A percentile compares a stretch with the other conserved stretches of the same genome.
Conservation (phyloP, 108 stramenopile genomes). For the Skeletonema grethae region DNA sequence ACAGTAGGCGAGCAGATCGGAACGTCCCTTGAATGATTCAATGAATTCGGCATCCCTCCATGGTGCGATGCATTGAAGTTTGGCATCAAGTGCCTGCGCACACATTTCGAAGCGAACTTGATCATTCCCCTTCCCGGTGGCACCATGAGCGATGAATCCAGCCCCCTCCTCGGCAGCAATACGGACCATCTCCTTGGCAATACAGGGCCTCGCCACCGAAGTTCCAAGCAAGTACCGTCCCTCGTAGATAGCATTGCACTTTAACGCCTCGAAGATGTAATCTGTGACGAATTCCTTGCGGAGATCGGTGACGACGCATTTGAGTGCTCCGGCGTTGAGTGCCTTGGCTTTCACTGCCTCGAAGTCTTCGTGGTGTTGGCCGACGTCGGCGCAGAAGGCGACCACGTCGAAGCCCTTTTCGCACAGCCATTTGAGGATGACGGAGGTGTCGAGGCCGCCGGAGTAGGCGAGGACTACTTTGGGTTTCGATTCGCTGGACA, state of each 20-base stretch:
- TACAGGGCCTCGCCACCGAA: constrained; percentile 98
- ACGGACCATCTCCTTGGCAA: constrained; percentile 98
- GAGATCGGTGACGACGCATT: constrained; percentile 93
- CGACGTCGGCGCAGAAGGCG: constrained; percentile 96
- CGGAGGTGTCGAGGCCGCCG: constrained; percentile 98
- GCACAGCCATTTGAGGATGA: constrained; percentile 97
- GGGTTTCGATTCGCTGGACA: constrained; percentile 71
- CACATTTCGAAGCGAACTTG: constrained; percentile 99
- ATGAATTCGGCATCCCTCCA: constrained; percentile 98
- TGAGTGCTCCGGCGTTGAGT: constrained; percentile 78
- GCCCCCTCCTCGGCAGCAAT: constrained; percentile 94
- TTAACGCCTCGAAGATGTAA: constrained; percentile 95
- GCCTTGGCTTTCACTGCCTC: constrained; percentile 90
- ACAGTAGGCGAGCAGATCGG: constrained; percentile 96
- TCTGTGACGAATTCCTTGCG: constrained; percentile 95
- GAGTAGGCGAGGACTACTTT: constrained; percentile 94
- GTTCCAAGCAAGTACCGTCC: constrained; percentile 93
- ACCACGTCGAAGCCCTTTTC: constrained; percentile 98
- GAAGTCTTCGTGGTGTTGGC: constrained; percentile 90
- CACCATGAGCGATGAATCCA: constrained; percentile 93
- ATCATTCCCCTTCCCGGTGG: constrained; percentile 99
- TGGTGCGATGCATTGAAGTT: constrained; percentile 94
- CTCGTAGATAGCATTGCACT: constrained; percentile 96
- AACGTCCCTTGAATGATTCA: constrained; percentile 93
- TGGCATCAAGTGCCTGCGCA: constrained; percentile 95